Percentiles rank a stretch among this genome's conserved stretches.
Conservation (phyloP, 1,284 basidiomycete genomes). For the Cystobasidium sp. region DNA sequence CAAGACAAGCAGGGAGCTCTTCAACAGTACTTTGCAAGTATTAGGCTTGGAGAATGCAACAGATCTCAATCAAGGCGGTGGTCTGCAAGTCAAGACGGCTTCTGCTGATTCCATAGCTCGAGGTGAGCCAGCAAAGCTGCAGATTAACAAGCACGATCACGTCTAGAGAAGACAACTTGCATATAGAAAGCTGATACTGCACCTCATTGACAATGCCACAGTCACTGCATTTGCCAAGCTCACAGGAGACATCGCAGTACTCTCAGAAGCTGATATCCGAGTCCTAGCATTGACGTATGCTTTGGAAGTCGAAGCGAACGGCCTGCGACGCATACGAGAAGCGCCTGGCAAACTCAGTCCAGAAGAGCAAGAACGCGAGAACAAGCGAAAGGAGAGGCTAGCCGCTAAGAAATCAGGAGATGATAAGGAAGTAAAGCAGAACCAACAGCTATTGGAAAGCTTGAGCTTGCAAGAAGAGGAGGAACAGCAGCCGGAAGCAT, state of each 20-base stretch:
- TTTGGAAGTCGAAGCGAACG: constrained; percentile 66
- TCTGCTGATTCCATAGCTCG: constrained; percentile 73
- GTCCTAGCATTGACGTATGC: constrained; percentile 88
- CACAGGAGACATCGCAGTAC: constrained; percentile 93
- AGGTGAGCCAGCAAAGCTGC: constrained; percentile 62
- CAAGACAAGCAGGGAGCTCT: constrained; percentile 77
- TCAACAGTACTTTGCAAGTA: constrained; percentile 68
- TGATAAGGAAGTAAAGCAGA: constrained; percentile 8
- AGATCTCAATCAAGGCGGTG: constrained; percentile 61
- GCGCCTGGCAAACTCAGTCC: constrained; percentile 56
- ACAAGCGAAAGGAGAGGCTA: constrained; percentile 34
- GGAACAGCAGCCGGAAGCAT: constrained; percentile 27
- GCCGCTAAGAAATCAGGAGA: neutral
- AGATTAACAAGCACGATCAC: constrained; percentile 20
- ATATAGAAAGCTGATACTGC: neutral
- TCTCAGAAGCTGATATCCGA: constrained; percentile 88
- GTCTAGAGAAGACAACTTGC: neutral
- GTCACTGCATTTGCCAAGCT: constrained; percentile 91
- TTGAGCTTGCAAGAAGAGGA: constrained; percentile 7
- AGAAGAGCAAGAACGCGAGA: constrained; percentile 45
- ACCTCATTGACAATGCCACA: constrained; percentile 54
- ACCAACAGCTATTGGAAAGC: constrained; percentile 20
- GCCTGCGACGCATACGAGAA: constrained; percentile 61
- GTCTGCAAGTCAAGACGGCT: constrained; percentile 68
- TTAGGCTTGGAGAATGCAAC: constrained; percentile 66